phyloP scores from a whole-genome alignment of 768 basidiomycete species.

The Lyophyllum shimeji region DNA sequence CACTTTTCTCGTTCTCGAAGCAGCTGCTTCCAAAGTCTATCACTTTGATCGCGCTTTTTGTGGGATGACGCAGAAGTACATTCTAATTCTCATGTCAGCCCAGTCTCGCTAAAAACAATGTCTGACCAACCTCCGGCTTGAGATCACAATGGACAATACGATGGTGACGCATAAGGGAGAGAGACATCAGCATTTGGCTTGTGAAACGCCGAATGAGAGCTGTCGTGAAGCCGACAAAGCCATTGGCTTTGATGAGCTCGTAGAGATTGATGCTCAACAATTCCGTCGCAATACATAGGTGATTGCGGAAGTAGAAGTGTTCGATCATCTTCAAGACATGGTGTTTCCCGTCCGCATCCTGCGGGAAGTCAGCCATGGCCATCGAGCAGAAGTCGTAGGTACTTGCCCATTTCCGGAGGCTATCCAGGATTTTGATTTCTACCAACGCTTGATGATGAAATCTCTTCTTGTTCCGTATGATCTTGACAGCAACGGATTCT shows the following conservation, averaged over 20 bases:
- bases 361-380: slow-evolving; percentile 7
- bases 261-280: slow-evolving; percentile 97
- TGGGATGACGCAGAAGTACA: slow-evolving; percentile 89
- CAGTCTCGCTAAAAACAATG: background rate
- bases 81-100: slow-evolving; percentile 53
- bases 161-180: slow-evolving; percentile 94
- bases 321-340: slow-evolving; percentile 98
- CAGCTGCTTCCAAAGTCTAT: slow-evolving; percentile 99
- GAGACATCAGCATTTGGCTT: slow-evolving; percentile 89
- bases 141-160: slow-evolving; percentile 98
- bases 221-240: slow-evolving; percentile 97
- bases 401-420: slow-evolving; percentile 93
- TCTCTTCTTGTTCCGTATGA: slow-evolving; percentile 98
- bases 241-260: slow-evolving; percentile 98
- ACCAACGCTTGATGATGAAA: slow-evolving; percentile 98
- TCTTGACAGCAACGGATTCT: slow-evolving; percentile 97
- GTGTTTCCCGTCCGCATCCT: slow-evolving; percentile 97
- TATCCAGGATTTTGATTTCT: slow-evolving; percentile 99
- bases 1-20: slow-evolving; percentile 97
- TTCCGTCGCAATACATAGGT: slow-evolving; percentile 98
- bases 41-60: slow-evolving; percentile 95
- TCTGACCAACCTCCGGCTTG: slow-evolving; percentile 83
- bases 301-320: slow-evolving; percentile 96
- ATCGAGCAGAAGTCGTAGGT: background rate
- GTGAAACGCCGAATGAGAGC: slow-evolving; percentile 94